Evolutionary conservation across 352 stramenopile species (phyloP).

Genomic region (Elongisporangium prolatum): DNA sequence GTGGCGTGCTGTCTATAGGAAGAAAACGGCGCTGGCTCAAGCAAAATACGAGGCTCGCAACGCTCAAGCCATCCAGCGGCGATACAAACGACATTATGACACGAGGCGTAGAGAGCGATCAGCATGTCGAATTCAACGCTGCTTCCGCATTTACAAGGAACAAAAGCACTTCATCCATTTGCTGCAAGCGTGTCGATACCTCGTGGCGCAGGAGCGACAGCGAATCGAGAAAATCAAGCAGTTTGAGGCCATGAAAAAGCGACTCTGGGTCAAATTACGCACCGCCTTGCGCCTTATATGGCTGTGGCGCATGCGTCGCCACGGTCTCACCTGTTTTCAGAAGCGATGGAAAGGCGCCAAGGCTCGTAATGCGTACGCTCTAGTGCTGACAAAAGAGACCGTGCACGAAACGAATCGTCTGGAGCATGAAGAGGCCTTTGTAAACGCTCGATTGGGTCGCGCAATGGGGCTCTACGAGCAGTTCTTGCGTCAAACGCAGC

Average conservation of each 20-base stretch:
- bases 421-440: constrained; percentile 18
- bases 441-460: constrained; percentile 6
- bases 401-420: constrained; percentile 8
- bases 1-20: constrained; percentile 25
- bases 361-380: constrained; percentile 9
- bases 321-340: constrained; percentile 16
- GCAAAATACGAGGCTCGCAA: constrained; percentile 17
- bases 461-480: constrained; percentile 6
- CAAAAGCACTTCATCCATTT: constrained; percentile 36
- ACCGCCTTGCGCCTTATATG: constrained; percentile 13
- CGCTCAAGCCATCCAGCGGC: constrained; percentile 26
- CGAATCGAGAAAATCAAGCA: constrained; percentile 12
- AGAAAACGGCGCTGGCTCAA: constrained; percentile 2
- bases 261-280: constrained; percentile 17
- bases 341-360: constrained; percentile 19
- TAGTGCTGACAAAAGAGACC: constrained; percentile 3
- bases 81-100: constrained; percentile 21
- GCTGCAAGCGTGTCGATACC: constrained; percentile 22
- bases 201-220: constrained; percentile 17
- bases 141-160: constrained; percentile 31
- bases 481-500: constrained; percentile 14
- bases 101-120: constrained; percentile 10
- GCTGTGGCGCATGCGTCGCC: constrained; percentile 2
- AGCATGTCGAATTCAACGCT: constrained; percentile 31
- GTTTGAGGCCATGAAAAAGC: constrained; percentile 11